Evolutionary conservation across 805 yeast genomes (phyloP), one percentile per base, ranked within the genome.

Genomic region (Starmera dryadoides): DNA sequence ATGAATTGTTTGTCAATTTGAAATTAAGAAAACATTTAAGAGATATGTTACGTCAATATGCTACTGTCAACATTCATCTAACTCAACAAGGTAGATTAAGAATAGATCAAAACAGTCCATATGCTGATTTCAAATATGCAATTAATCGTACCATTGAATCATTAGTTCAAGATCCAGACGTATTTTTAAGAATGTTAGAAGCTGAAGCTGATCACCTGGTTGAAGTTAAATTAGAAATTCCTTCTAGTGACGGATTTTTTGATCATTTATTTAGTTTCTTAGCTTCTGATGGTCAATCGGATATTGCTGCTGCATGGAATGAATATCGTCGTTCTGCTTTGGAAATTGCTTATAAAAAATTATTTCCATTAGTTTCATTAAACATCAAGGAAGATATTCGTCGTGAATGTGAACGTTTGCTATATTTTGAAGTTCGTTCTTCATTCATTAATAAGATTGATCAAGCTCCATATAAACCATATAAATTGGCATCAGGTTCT

Each of bases 391-490:
- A 89, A 52, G 84, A 80, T 39, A 68, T 91, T 39, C 76, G 87
- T 40, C 74, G 82, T 41, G 81, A 73, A 40, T 84, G 96, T 63
- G 85, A 85, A 57, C 73, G 84, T 40, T 56, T 77, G 33, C 69
- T 93, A 34, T 79, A 79, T 37, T 72, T 69, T 42, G 80, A 81
- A 42, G 77, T 91, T 28, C 80, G 98, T 48, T 71, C 73, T 33
- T 67, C 73, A 22, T 83, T 91, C 53, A 66, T 77, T 57, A 69
- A 74, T 18, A 82, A 80, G 52, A 70, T 93, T 28, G 93, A 91
- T 58, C 98, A 89, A 65, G 96, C 98, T 2, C 97, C 99, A 25
- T 89, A 68, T 60, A 79, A 84, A 49, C 96, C 98, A 6, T 71
- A 75, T 34, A 82, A 85, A 5, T 81, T 72, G 47, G 85, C 77